phyloP scores from a whole-genome alignment of 2,329 filamentous ascomycete species.

The Colletotrichum sansevieriae region DNA sequence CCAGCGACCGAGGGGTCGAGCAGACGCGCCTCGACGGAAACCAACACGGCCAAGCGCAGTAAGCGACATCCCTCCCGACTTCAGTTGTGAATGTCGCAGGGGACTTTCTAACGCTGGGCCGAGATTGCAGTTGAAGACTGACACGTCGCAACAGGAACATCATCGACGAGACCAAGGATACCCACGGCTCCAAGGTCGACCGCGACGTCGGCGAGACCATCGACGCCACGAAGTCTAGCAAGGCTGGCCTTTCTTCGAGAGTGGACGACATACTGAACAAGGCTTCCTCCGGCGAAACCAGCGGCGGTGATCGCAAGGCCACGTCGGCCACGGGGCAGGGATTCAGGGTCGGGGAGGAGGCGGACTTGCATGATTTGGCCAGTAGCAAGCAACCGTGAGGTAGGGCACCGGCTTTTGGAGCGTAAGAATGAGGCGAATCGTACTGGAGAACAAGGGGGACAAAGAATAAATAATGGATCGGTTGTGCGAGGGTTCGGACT shows the following conservation, averaged over 20 bases:
- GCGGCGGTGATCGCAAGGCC: constrained; percentile 19
- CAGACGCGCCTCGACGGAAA: constrained; percentile 22
- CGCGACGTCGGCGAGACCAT: constrained; percentile 32
- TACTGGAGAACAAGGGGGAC: no score
- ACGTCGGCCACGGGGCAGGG: constrained; percentile 9
- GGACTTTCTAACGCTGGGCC: background rate
- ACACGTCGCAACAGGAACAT: constrained; percentile 24
- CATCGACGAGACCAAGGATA: constrained; percentile 39
- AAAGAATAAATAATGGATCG: no score
- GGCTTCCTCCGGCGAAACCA: background rate
- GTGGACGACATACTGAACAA: constrained; percentile 35
- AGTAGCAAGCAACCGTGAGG: constrained; percentile 36
- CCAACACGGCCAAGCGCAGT: constrained; percentile 36
- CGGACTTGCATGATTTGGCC: constrained; percentile 29
- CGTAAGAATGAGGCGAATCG: no score
- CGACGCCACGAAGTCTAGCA: constrained; percentile 16
- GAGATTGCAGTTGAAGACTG: background rate
- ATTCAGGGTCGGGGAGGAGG: constrained; percentile 26
- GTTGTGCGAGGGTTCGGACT: no score
- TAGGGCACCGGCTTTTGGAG: no score
- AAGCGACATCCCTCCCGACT: background rate
- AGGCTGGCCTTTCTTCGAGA: constrained; percentile 13
- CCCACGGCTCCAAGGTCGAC: constrained; percentile 16
- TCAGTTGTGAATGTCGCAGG: no score
- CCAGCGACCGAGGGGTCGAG: constrained; percentile 27